Percentiles rank a stretch among this genome's conserved stretches.
These are phyloP conservation scores for Ramularia endophylla DNA, from an alignment of 2,329 filamentous ascomycete species.

Conservation along the genomic window DNA sequence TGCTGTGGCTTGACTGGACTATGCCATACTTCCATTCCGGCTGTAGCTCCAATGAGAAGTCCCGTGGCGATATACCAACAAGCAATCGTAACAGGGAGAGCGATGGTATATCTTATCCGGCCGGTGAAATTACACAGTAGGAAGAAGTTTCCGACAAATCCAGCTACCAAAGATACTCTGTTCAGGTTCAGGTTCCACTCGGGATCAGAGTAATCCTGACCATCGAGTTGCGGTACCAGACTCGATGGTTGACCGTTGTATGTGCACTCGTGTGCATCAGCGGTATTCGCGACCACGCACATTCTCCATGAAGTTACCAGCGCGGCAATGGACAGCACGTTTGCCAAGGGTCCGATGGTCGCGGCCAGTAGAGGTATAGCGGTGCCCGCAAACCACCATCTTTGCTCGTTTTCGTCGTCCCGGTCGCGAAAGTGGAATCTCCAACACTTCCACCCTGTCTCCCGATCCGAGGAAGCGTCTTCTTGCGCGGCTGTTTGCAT, in stretches of 20 bases:
- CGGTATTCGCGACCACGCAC: constrained; percentile 36
- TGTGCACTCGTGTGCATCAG: constrained; percentile 31
- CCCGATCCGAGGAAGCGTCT: too few relatives aligned
- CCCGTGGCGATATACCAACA: too few relatives aligned
- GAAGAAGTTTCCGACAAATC: too few relatives aligned
- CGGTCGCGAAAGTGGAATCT: constrained; percentile 23
- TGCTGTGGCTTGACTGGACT: too few relatives aligned
- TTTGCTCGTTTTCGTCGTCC: constrained; percentile 29
- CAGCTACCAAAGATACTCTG: too few relatives aligned
- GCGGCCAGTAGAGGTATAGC: constrained; percentile 62
- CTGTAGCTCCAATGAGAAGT: too few relatives aligned
- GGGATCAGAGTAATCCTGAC: constrained; percentile 60
- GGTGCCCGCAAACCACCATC: constrained; percentile 34
- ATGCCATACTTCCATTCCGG: too few relatives aligned
- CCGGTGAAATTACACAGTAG: too few relatives aligned
- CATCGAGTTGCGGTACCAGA: constrained; percentile 45
- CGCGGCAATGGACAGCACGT: constrained; percentile 79
- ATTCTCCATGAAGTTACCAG: constrained; percentile 76
- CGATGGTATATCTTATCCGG: too few relatives aligned
- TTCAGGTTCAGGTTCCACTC: too few relatives aligned
- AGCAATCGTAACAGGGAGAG: too few relatives aligned
- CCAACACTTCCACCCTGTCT: constrained; percentile 20
- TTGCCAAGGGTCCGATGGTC: constrained; percentile 78
- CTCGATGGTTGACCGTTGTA: constrained; percentile 18
- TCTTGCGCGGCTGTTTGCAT: too few relatives aligned